Evolutionary conservation across 768 basidiomycete species (phyloP), one percentile per base, ranked within the genome.

Genomic region (Pisolithus albus): DNA sequence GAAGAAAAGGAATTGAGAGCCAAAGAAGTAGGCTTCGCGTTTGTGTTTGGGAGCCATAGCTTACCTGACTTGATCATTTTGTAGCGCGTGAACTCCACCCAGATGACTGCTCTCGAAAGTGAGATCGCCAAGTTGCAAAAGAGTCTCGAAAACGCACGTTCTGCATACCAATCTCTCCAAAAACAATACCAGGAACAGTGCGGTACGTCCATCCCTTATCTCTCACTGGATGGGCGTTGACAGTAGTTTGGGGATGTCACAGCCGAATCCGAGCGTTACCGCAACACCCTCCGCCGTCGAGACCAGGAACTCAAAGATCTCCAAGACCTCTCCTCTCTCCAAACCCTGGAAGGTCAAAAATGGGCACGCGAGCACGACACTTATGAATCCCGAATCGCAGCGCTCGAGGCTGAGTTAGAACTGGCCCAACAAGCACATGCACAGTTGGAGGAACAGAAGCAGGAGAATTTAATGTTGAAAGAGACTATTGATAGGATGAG

Each of bases 401-500:
- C 75, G 7, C 78, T 95, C n/a, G 87, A 92, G 59, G 59, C 70
- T 7, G 92, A 95, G 51, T 75, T 97, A 2, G 65, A 65, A 4
- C 61, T 79, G 23, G 88, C 91, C 4, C 81, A 85, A 47, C 78
- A 82, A 58, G 83, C 86, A 1, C 84, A 89, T 49, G 78, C 74
- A 0, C 79, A 82, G 53, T 77, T 96, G 36, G 91, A 94, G 53
- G 85, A 88, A 59, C 94, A 97, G 73, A 96, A 96, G 72, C 89
- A 92, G 61, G 91, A 94, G 74, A 97, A 96, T 61, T 64, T 95
- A 57, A 70, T 91, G 62, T 75, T 97, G 54, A 95, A 95, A 64
- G 94, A 97, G 75, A 96, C 93, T 2, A 97, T 97, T 58, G 93
- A 96, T 64, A 79, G 92, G 44, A 85, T 96, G 80, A 78, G 90